phyloP scores from a whole-genome alignment of 768 basidiomycete genomes.

The Boletus patriciae region DNA sequence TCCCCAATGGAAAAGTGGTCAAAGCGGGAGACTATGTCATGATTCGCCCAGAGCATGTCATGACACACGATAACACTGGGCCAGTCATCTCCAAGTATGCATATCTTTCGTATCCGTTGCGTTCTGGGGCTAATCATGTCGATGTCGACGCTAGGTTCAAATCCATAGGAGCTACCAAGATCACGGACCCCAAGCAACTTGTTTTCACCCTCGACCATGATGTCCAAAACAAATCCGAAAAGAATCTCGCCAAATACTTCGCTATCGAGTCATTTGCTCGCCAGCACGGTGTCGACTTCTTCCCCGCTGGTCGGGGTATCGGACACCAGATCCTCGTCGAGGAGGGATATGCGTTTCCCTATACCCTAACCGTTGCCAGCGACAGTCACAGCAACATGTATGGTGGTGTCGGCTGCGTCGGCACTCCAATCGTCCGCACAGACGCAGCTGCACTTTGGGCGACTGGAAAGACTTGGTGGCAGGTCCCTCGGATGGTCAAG shows the following conservation, averaged over 20 bases:
- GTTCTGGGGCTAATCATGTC: neutral
- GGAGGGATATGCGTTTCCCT: slow-evolving; percentile 97
- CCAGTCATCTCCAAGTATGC: slow-evolving; percentile 58
- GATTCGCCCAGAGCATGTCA: too few species aligned
- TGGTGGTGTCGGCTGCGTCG: slow-evolving; percentile 95
- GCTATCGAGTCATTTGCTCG: slow-evolving; percentile 90
- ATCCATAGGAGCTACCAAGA: slow-evolving; percentile 60
- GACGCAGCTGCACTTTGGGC: slow-evolving; percentile 97
- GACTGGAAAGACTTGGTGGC: slow-evolving; percentile 99
- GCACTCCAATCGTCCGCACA: slow-evolving; percentile 95
- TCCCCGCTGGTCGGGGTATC: slow-evolving; percentile 95
- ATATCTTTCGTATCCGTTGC: neutral
- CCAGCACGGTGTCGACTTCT: slow-evolving; percentile 85
- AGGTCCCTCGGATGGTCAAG: slow-evolving; percentile 94
- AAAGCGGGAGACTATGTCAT: slow-evolving; percentile 86
- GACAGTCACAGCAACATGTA: slow-evolving; percentile 99
- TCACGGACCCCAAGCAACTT: slow-evolving; percentile 77
- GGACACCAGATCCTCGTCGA: slow-evolving; percentile 98
- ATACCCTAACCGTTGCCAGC: slow-evolving; percentile 92
- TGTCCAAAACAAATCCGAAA: slow-evolving; percentile 32
- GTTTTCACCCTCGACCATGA: slow-evolving; percentile 76
- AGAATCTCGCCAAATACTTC: slow-evolving; percentile 59
- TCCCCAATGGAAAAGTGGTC: slow-evolving; percentile 46
- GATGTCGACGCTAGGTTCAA: neutral
- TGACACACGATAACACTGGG: slow-evolving; percentile 83